Evolutionary conservation across 495 filamentous ascomycete genomes (phyloP), one percentile per base, ranked within the genome.

Genomic region (Podospora anserina): DNA sequence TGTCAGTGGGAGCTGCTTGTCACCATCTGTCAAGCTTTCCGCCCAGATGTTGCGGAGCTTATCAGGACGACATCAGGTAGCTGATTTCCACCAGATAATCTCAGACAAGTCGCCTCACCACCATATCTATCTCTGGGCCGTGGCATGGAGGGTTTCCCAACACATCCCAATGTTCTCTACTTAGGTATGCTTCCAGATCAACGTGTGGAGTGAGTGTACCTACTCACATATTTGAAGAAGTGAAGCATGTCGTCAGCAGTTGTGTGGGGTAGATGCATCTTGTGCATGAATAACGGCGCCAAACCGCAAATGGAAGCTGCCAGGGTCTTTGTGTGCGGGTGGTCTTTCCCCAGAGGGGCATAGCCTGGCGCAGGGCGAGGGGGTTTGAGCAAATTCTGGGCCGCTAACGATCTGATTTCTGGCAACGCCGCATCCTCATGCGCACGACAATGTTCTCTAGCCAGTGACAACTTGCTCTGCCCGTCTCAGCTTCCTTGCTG

Each of bases 381-480:
- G 76, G 71, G 75, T 84, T 84, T 84, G 82, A 84, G 82, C 82
- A 84, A 74, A 66, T 83, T 84, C 78, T 78, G 74, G 72, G 70
- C 60, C 58, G 39, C 66, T 73, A 75, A 73, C 69, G 75, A 59
- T 57, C 71, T 23, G 63, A 61, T 7, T 61, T 61, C 27, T 61
- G 39, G 4, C 6, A 32, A n/a, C 20, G 30, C 59, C 59, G 59
- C 59, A 61, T 28, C 59, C 59, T 20, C 62, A 39, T n/a, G 44
- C 61, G 53, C 44, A 64, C 39, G 39, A 49, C 39, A 49, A 5
- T 5, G 44, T 13, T 6, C 20, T 28, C 34, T 26, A 64, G 61
- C 76, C 76, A 75, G 62, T 77, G 56, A 76, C 64, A 77, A 77
- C 68, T 71, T 73, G 74, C 76, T 72, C 74, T 69, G 44, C 32